A percentile compares a stretch with the other conserved stretches of the same genome.
Evolutionary conservation across 2,329 filamentous ascomycete genomes (phyloP).

Genomic region (Epichloe sibirici): DNA sequence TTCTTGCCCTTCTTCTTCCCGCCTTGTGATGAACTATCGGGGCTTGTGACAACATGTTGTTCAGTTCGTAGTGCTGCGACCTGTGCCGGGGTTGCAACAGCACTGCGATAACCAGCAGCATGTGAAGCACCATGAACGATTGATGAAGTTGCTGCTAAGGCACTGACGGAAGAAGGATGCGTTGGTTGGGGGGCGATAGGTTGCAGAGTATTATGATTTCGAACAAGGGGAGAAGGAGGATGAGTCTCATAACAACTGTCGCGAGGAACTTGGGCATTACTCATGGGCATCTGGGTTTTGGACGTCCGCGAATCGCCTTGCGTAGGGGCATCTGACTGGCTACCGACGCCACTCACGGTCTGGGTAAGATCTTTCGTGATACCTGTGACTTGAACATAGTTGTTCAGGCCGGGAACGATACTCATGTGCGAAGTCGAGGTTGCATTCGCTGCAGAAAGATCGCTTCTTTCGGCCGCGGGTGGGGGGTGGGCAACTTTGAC

Average conservation of each 20-base stretch:
- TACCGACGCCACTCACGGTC: conserved; percentile 27
- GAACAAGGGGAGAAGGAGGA: conserved; percentile 50
- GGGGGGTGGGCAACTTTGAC: not conserved
- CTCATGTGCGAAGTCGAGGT: conserved; percentile 8
- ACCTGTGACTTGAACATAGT: conserved; percentile 12
- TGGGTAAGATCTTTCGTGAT: conserved; percentile 10
- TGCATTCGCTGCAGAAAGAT: conserved; percentile 1
- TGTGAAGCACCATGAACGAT: not conserved
- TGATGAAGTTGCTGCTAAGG: conserved; percentile 4
- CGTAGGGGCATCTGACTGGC: conserved; percentile 23
- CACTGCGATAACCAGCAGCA: not conserved
- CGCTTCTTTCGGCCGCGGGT: not conserved
- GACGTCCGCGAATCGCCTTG: conserved; percentile 21
- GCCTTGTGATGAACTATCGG: conserved; percentile 47
- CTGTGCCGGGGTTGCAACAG: conserved; percentile 32
- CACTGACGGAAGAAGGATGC: conserved; percentile 49
- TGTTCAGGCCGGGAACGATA: conserved; percentile 21
- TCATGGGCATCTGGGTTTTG: conserved; percentile 7
- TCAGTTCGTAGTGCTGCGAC: conserved; percentile 44
- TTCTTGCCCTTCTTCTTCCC: conserved; percentile 38
- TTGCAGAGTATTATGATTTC: conserved; percentile 62
- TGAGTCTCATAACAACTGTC: conserved; percentile 17
- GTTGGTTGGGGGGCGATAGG: conserved; percentile 65
- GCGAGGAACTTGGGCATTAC: conserved; percentile 9
- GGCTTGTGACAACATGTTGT: conserved; percentile 36